Evolutionary conservation across 2,329 filamentous ascomycete genomes (phyloP), one percentile per base, ranked within the genome.

Genomic region (Ophiognomonia clavigignenti-juglandacearum): DNA sequence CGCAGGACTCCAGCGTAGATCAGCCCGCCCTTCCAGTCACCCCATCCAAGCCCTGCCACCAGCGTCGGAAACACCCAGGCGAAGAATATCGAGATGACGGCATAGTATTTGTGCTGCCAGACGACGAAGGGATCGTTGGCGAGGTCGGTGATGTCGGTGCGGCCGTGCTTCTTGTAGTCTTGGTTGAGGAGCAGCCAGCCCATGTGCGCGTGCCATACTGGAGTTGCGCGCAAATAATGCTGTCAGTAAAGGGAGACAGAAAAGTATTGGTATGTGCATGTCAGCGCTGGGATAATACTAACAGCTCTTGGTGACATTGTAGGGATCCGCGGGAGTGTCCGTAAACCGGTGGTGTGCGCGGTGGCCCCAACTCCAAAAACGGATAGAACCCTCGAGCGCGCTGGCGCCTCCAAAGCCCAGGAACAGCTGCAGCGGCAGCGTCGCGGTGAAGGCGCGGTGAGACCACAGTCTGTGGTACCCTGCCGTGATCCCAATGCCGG

Each of bases 161-260:
- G 69, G 60, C 72, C 72, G 43, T 73, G 70, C 13, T 70, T 65
- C 67, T 74, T 74, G 52, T 70, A 71, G 65, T 75, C 73, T 62
- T 74, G 72, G 65, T 73, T 74, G 71, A 75, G 74, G 53, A 74
- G 63, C 70, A 75, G 74, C 72, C 72, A 75, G 31, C 45, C 13
- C 48, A 54, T 44, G 55, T 75, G 72, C 31, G 70, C 73, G 62
- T 74, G 35, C 35, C 35, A 37, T 22, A 37, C 35, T 37, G 35
- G 13, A 22, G 35, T 13, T n/a, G n/a, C n/a, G n/a, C n/a, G n/a
- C n/a, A n/a, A n/a, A n/a, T n/a, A n/a, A 20, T 18, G 19, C 18
- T 11, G 35, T 22, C 5, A 16, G n/a, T 19, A 37, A 16, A 18
- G 13, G 18, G 5, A 37, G 5, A 20, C 11, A 14, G 4, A 11